Percentiles rank a stretch among this genome's conserved stretches.
These are phyloP conservation scores for Mortierella sp. DNA, from an alignment of 371 early-diverging fungal genomes.

Conservation along the genomic window DNA sequence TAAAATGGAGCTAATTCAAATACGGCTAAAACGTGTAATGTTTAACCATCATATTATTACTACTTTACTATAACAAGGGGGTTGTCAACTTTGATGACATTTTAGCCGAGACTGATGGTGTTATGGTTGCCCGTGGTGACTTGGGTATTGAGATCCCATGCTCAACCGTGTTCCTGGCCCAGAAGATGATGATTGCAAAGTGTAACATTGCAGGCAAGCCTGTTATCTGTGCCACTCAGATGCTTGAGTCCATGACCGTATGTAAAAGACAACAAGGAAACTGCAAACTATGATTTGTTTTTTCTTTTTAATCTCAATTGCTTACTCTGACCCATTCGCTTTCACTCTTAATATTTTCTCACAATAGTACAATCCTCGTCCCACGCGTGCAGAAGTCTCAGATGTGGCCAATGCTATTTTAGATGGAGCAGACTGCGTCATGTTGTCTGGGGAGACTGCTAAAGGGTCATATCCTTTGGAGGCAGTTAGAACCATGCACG, in stretches of 20 bases:
- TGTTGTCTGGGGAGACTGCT: constrained; percentile 97
- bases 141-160: constrained; percentile 96
- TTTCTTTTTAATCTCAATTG: neutral
- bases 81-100: constrained; percentile 96
- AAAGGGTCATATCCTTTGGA: constrained; percentile 85
- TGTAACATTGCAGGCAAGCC: constrained; percentile 95
- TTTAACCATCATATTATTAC: neutral
- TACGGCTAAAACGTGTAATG: constrained; percentile 11
- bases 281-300: neutral
- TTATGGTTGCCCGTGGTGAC: constrained; percentile 99
- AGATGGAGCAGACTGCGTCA: constrained; percentile 96
- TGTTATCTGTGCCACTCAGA: constrained; percentile 97
- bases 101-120: constrained; percentile 93
- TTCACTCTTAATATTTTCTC: neutral
- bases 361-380: constrained; percentile 80
- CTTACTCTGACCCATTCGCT: neutral
- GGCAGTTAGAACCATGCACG: constrained; percentile 81
- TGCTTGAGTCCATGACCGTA: constrained; percentile 97
- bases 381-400: constrained; percentile 98
- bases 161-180: constrained; percentile 89
- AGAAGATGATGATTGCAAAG: constrained; percentile 96
- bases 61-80: constrained; percentile 30
- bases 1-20: neutral
- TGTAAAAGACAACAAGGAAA: neutral
- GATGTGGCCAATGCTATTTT: constrained; percentile 98